Evolutionary conservation across 352 stramenopile genomes (phyloP).

Genomic region (Phytopythium kandeliae): DNA sequence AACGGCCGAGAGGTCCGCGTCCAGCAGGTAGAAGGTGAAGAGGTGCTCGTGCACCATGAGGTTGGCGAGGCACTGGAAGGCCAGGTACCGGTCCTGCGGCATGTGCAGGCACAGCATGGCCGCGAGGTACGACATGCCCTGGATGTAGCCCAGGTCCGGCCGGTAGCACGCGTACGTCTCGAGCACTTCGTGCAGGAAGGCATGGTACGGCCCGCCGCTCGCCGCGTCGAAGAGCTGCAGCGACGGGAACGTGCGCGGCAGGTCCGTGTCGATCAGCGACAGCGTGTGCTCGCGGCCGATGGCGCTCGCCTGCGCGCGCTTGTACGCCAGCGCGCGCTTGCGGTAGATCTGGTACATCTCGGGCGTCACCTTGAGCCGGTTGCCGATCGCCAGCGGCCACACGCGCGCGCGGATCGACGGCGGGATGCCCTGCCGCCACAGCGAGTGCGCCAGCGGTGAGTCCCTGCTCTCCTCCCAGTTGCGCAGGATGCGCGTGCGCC

Average conservation of each 20-base stretch:
- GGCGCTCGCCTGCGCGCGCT: conserved; percentile 35
- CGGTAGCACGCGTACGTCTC: conserved; percentile 86
- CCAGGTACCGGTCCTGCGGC: conserved; percentile 68
- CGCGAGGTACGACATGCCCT: conserved; percentile 87
- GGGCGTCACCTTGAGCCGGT: conserved; percentile 80
- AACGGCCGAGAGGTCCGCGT: conserved; percentile 65
- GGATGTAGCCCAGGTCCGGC: conserved; percentile 85
- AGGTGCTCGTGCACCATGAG: conserved; percentile 86
- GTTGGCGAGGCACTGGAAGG: conserved; percentile 85
- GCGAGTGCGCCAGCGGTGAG: conserved; percentile 60
- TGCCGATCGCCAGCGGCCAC: conserved; percentile 83
- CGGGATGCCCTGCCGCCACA: conserved; percentile 81
- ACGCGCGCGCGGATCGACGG: conserved; percentile 75
- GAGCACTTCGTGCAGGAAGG: conserved; percentile 72
- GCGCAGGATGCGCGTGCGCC: conserved; percentile 67
- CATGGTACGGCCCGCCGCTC: conserved; percentile 62
- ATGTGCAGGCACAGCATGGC: conserved; percentile 85
- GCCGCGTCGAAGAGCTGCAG: conserved; percentile 66
- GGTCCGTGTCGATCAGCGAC: conserved; percentile 79
- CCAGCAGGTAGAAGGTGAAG: conserved; percentile 85
- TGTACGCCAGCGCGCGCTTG: conserved; percentile 48
- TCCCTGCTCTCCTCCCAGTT: conserved; percentile 77
- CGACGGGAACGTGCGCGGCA: conserved; percentile 82
- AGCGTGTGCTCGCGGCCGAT: conserved; percentile 74
- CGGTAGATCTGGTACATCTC: conserved; percentile 87